Base-by-base conservation (phyloP, 139 green algal genomes). In the Chlorella sorokiniana region DNA sequence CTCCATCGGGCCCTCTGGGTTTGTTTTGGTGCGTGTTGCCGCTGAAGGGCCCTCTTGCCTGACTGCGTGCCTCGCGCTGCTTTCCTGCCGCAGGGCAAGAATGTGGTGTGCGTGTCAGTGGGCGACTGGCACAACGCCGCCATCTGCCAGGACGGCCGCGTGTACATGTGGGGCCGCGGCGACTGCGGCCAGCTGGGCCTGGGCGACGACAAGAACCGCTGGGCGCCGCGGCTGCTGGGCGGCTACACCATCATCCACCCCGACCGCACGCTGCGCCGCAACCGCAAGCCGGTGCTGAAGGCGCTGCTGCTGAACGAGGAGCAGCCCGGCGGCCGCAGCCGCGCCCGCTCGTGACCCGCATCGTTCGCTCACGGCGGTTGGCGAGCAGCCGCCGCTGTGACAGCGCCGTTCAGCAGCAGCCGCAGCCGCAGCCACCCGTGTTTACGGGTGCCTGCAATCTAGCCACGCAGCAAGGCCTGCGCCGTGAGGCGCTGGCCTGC, bases 171-270 rank as follows among this genome's bases (percentile, higher is more conserved):
- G 94, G 94, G 94, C 69, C 85, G 92, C 23, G 71, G 91, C 35
- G 93, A 96, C 84, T 90, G 84, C 61, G 91, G 91, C 9, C 93
- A 96, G 86, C 90, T 97, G 52, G 94, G 94, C 33, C 74, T 91
- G 44, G 89, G 89, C 6, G 87, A 96, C 80, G 79, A 87, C 59
- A 84, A 81, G 25, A 88, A 56, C 64, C 84, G 83, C 9, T 92
- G 85, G 86, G 69, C 69, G 64, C 93, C 93, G 5, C 84, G 75
- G 18, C 69, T 81, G 51, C 71, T 95, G 40, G 51, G 56, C 20
- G 84, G 78, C 38, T 91, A 90, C 83, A 84, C 71, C 41, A 92
- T 94, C 14, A 90, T 93, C 35, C 90, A 95, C 70, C 91, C 91
- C 29, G 91, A 95, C 75, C 88, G 87, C 74, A 96, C 92, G 25